Evolutionary conservation across 2,329 filamentous ascomycete species (phyloP), one percentile per base, ranked within the genome.

Genomic region (Cladosporium sp.): DNA sequence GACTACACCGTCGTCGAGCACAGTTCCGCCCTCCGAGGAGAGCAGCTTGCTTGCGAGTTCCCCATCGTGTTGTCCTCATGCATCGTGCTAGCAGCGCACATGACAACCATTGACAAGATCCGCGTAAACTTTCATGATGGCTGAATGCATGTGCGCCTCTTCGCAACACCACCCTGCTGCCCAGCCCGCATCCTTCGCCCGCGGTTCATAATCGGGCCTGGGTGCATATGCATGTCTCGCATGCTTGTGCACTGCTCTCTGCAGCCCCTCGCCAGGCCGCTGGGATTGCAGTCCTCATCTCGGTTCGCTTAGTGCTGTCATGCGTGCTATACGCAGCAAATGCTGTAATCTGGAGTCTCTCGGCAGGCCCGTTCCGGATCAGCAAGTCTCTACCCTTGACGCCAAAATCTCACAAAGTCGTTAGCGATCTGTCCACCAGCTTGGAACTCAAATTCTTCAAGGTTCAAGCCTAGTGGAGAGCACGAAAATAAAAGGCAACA

Each of bases 361-460:
- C 47, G 47, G 47, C 47, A 50, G 47, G 47, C 25, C 38, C 47
- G 47, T 34, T 22, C 47, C 47, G 47, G 47, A 50, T 50, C 47
- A 50, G 25, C 45, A 34, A 22, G 14, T 50, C n/a, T 19, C n/a
- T 11, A 17, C 30, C 30, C 17, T 20, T 15, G 14, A 19, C 42
- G 42, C 14, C 22, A 47, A n/a, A 20, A 22, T 28, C 28, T n/a
- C 25, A 17, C 15, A 47, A 50, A 19, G 47, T 50, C 30, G 47
- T 37, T 50, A 17, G 30, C 28, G 47, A 50, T 34, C 17, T n/a
- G 28, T 34, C 30, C 28, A 19, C 30, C 14, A n/a, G 12, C n/a
- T 30, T 30, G 25, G 20, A 37, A 50, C 47, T 37, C 47, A 50
- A 50, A 36, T 8, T 20, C 25, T 17, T 6, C n/a, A 47, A 20